These are phyloP conservation scores for Globisporangium parvum DNA, from an alignment of 352 stramenopile genomes.

Conservation along the genomic window DNA sequence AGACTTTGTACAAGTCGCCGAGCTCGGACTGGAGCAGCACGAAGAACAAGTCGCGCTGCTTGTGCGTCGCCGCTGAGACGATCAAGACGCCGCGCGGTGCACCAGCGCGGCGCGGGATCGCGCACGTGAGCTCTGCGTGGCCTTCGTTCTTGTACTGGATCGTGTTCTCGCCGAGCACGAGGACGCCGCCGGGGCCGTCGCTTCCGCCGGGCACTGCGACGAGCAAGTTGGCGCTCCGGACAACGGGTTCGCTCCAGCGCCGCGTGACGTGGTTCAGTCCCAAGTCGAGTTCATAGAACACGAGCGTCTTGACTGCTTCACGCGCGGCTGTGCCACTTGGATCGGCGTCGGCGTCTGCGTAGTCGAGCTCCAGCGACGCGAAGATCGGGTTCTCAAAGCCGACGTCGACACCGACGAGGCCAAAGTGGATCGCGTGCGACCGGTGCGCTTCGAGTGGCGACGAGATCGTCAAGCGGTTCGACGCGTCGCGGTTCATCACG, in stretches of 20 bases:
- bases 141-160: constrained; percentile 97
- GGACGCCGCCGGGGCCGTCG: constrained; percentile 88
- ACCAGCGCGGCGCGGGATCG: constrained; percentile 72
- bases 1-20: constrained; percentile 98
- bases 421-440: constrained; percentile 93
- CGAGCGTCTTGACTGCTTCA: constrained; percentile 91
- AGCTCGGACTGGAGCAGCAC: constrained; percentile 97
- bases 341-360: constrained; percentile 85
- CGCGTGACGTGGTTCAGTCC: constrained; percentile 99
- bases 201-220: constrained; percentile 84
- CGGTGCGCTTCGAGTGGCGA: constrained; percentile 98
- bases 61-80: constrained; percentile 90
- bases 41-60: constrained; percentile 96
- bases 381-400: constrained; percentile 99
- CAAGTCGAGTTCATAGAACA: constrained; percentile 99
- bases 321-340: constrained; percentile 53
- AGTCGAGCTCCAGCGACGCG: constrained; percentile 95
- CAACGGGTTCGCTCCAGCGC: constrained; percentile 88
- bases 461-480: constrained; percentile 94
- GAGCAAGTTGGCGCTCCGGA: constrained; percentile 92
- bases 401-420: constrained; percentile 94
- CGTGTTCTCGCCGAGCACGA: constrained; percentile 96
- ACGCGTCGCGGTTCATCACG: constrained; percentile 96
- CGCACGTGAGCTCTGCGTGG: constrained; percentile 70
- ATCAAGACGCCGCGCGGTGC: constrained; percentile 89